A percentile compares a stretch with the other conserved stretches of the same genome.
These are phyloP conservation scores for Candida glucosophila DNA, from an alignment of 1,139 yeast species.

Conservation along the genomic window DNA sequence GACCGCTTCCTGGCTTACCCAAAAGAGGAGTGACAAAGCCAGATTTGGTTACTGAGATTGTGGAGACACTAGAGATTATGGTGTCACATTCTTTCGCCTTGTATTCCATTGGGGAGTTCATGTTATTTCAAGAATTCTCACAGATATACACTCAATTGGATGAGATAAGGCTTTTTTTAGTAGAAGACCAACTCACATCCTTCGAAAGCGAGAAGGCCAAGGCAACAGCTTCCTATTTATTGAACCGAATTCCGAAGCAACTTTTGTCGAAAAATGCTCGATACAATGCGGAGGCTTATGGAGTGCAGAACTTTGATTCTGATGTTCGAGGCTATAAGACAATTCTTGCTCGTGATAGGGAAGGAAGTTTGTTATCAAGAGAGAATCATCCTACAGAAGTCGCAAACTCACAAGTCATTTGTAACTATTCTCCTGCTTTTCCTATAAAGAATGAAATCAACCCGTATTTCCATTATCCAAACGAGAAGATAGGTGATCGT, in stretches of 20 bases:
- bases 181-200: slow-evolving; percentile 48
- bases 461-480: slow-evolving; percentile 15
- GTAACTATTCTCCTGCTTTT: slow-evolving; percentile 68
- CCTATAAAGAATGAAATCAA: slow-evolving; percentile 34
- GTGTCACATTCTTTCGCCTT: slow-evolving; percentile 60
- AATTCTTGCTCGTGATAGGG: slow-evolving; percentile 52
- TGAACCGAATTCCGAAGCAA: slow-evolving; percentile 62
- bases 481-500: too few relatives aligned
- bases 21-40: slow-evolving; percentile 2
- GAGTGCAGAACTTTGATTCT: slow-evolving; percentile 33
- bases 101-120: slow-evolving; percentile 63
- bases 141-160: slow-evolving; percentile 52
- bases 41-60: slow-evolving; percentile 44
- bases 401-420: slow-evolving; percentile 60
- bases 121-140: slow-evolving; percentile 47
- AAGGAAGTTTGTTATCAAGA: slow-evolving; percentile 53
- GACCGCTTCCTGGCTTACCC: slow-evolving; percentile 8
- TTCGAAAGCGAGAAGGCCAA: slow-evolving; percentile 49
- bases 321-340: slow-evolving; percentile 77
- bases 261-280: slow-evolving; percentile 42
- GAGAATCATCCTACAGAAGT: slow-evolving; percentile 44
- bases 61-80: slow-evolving; percentile 46
- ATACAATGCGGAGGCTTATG: slow-evolving; percentile 29
- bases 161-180: slow-evolving; percentile 52
- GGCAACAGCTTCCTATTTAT: slow-evolving; percentile 51